Evolutionary conservation across 495 filamentous ascomycete genomes (phyloP).

Genomic region (Tuber umbilicatum): DNA sequence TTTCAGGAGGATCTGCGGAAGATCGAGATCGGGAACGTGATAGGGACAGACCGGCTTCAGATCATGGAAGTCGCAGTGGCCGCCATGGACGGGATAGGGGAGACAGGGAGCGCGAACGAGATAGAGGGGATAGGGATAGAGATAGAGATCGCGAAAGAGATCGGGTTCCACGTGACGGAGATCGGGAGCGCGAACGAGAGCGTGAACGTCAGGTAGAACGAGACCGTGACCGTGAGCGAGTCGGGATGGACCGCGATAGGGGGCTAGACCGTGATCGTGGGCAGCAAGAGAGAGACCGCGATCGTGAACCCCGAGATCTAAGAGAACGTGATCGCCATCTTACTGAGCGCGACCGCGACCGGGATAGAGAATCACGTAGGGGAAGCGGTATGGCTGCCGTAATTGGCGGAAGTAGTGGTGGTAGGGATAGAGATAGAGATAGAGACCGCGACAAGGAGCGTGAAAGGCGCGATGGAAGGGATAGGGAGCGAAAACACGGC

Average conservation of each 20-base stretch:
- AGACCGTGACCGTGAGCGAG: constrained; percentile 29
- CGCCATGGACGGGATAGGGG: constrained; percentile 28
- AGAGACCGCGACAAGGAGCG: constrained; percentile 31
- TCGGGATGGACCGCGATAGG: constrained; percentile 20
- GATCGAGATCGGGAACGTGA: constrained; percentile 19
- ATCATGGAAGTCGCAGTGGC: constrained; percentile 36
- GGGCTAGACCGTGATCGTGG: constrained; percentile 20
- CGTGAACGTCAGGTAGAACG: constrained; percentile 24
- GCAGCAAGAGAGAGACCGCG: constrained; percentile 25
- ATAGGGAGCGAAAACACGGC: constrained; percentile 34
- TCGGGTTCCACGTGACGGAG: constrained; percentile 26
- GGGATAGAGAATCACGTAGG: constrained; percentile 24
- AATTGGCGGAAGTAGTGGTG: constrained; percentile 25
- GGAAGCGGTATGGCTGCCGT: constrained; percentile 24
- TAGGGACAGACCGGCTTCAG: constrained; percentile 21
- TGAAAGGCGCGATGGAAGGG: constrained; percentile 32
- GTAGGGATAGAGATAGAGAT: constrained; percentile 26
- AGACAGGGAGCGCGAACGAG: constrained; percentile 20
- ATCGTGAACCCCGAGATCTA: constrained; percentile 14
- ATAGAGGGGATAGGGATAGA: constrained; percentile 21
- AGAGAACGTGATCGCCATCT: constrained; percentile 11
- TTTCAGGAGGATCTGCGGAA: constrained; percentile 19
- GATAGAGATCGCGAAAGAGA: constrained; percentile 30
- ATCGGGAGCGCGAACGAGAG: constrained; percentile 26
- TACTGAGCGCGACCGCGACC: constrained; percentile 13